Conservation (phyloP, 2,329 filamentous ascomycete genomes). For the Xylariaceae sp. region DNA sequence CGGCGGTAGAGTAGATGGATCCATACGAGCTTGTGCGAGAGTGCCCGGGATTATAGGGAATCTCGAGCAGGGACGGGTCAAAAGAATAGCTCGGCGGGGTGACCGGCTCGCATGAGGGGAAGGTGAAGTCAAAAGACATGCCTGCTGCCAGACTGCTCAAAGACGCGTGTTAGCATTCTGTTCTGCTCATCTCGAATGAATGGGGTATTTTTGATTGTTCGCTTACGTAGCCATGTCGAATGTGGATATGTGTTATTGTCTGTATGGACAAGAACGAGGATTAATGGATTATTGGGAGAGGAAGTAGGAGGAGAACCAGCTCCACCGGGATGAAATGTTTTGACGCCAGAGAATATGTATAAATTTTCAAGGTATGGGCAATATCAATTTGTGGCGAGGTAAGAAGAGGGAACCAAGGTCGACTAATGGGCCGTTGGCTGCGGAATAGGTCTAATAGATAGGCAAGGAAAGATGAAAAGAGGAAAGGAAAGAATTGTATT, state of each 20-base stretch:
- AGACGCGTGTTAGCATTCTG: conserved; percentile 37
- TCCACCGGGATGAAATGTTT: conserved; percentile 29
- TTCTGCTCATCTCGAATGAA: conserved; percentile 1
- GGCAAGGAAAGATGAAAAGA: conserved; percentile 31
- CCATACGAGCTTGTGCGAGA: conserved; percentile 68
- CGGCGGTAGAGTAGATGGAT: conserved; percentile 68
- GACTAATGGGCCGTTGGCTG: conserved; percentile 30
- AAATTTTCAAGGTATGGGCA: conserved; percentile 18
- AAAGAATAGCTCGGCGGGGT: conserved; percentile 61
- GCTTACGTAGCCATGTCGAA: conserved; percentile 53
- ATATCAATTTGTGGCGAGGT: conserved; percentile 33
- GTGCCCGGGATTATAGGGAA: conserved; percentile 61
- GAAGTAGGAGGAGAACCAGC: conserved; percentile 39
- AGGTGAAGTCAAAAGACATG: conserved; percentile 67
- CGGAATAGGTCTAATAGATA: conserved; percentile 39
- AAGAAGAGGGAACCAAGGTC: conserved; percentile 35
- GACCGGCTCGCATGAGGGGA: conserved; percentile 57
- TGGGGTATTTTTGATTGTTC: background rate
- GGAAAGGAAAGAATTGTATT: conserved; percentile 37
- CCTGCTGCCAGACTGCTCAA: conserved; percentile 63
- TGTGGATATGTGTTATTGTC: conserved; percentile 34
- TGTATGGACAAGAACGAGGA: conserved; percentile 37
- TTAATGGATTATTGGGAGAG: conserved; percentile 38
- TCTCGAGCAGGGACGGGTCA: conserved; percentile 62
- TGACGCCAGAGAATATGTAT: conserved; percentile 28